Conservation (phyloP, 768 basidiomycete species). For the Mycena polygramma region DNA sequence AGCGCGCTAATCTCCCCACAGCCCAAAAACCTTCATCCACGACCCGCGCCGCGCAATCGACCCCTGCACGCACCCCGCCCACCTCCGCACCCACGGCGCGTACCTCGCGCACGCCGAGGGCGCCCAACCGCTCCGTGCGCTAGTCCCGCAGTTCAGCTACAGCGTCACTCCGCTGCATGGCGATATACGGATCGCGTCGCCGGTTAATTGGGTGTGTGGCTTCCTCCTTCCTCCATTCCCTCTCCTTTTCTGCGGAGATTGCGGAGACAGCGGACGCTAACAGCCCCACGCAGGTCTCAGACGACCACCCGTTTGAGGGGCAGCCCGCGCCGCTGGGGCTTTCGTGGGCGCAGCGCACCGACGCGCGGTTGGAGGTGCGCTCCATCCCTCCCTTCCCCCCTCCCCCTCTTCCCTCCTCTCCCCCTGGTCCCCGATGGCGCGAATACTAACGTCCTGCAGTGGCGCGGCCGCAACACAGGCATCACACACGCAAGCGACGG, state of each 20-base stretch:
- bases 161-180: constrained; percentile 62
- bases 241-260: too few species aligned
- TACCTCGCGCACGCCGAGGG: constrained; percentile 64
- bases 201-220: constrained; percentile 56
- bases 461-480: constrained; percentile 83
- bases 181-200: constrained; percentile 62
- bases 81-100: constrained; percentile 60
- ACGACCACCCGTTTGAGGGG: constrained; percentile 37
- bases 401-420: too few species aligned
- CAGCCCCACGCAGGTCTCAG: not conserved
- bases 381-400: too few species aligned
- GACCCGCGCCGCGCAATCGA: constrained; percentile 59
- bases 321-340: constrained; percentile 31
- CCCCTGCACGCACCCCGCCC: constrained; percentile 58
- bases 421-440: too few species aligned
- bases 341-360: constrained; percentile 72
- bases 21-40: constrained; percentile 59
- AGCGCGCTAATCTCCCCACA: not conserved
- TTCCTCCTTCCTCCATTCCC: too few species aligned
- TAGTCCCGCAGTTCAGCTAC: constrained; percentile 67
- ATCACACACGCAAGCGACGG: constrained; percentile 57
- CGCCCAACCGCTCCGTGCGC: constrained; percentile 54
- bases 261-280: not conserved
- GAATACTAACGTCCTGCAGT: constrained; percentile 52
- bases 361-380: constrained; percentile 50